Evolutionary conservation across 2,329 filamentous ascomycete genomes (phyloP).

Genomic region (Samsoniella hepiali): DNA sequence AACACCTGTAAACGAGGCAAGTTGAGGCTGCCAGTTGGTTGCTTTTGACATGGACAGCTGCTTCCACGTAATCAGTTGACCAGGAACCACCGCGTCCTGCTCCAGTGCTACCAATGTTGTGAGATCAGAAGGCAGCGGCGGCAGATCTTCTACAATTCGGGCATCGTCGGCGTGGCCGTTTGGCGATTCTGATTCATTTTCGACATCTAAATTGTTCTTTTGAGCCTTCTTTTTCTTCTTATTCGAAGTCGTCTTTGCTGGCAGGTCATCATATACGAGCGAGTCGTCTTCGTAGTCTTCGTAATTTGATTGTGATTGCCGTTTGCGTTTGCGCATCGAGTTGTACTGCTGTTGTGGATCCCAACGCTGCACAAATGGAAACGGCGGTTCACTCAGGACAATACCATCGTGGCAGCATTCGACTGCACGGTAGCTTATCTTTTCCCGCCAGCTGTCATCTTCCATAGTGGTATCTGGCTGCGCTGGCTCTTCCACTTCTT

Average conservation of each 20-base stretch:
- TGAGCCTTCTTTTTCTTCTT: conserved; percentile 33
- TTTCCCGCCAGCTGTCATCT: conserved; percentile 68
- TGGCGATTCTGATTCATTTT: not conserved
- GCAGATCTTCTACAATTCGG: conserved; percentile 54
- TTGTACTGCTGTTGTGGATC: conserved; percentile 64
- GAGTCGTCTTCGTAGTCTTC: conserved; percentile 31
- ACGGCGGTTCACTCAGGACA: conserved; percentile 72
- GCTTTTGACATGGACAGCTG: conserved; percentile 58
- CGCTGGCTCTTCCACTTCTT: conserved; percentile 22
- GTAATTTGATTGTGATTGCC: conserved; percentile 35
- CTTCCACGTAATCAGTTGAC: conserved; percentile 69
- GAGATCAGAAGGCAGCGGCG: conserved; percentile 57
- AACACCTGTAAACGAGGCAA: conserved; percentile 63
- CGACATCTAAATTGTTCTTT: conserved; percentile 32
- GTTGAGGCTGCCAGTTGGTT: conserved; percentile 63
- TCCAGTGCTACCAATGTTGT: conserved; percentile 50
- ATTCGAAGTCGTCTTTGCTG: conserved; percentile 16
- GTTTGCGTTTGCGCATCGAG: conserved; percentile 48
- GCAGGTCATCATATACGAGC: not conserved
- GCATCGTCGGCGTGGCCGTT: conserved; percentile 31
- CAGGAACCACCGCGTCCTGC: conserved; percentile 46
- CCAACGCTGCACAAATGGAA: conserved; percentile 88
- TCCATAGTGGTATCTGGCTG: conserved; percentile 29
- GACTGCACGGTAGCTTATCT: conserved; percentile 72
- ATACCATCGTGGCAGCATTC: conserved; percentile 76